Percentiles rank a stretch among this genome's conserved stretches.
phyloP scores from a whole-genome alignment of 2,329 filamentous ascomycete genomes.

The Trichoderma sp. region DNA sequence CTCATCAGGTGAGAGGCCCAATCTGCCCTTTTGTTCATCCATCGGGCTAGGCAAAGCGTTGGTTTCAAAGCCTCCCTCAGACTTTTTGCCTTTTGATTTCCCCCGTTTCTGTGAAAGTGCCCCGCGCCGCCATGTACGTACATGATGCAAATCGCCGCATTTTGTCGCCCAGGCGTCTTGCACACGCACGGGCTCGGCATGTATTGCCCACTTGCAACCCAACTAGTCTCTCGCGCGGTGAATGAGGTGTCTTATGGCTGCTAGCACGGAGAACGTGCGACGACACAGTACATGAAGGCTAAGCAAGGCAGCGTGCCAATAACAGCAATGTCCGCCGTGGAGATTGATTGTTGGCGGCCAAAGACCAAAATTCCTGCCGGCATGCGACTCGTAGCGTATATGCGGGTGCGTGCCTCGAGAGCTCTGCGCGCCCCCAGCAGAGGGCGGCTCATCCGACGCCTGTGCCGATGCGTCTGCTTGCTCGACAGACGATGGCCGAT shows the following conservation, averaged over 20 bases:
- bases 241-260: conserved; percentile 12
- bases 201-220: conserved; percentile 24
- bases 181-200: conserved; percentile 15
- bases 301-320: conserved; percentile 3
- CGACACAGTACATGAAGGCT: conserved; percentile 7
- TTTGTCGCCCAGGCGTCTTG: conserved; percentile 17
- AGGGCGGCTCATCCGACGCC: conserved; percentile 26
- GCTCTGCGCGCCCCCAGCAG: neutral
- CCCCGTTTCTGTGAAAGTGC: conserved; percentile 7
- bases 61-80: conserved; percentile 5
- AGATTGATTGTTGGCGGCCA: conserved; percentile 14
- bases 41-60: conserved; percentile 9
- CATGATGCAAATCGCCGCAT: conserved; percentile 21
- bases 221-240: conserved; percentile 11
- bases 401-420: conserved; percentile 10
- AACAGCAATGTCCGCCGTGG: neutral
- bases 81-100: neutral
- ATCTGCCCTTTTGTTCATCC: conserved; percentile 8
- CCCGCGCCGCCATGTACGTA: conserved; percentile 18
- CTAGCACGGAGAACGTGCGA: conserved; percentile 5
- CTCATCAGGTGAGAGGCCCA: conserved; percentile 26
- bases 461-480: conserved; percentile 4
- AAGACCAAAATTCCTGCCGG: neutral
- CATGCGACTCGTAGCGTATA: neutral
- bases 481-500: conserved; percentile 12